phyloP scores from a whole-genome alignment of 805 yeast genomes.

The Cyberlindnera misumaiensis region DNA sequence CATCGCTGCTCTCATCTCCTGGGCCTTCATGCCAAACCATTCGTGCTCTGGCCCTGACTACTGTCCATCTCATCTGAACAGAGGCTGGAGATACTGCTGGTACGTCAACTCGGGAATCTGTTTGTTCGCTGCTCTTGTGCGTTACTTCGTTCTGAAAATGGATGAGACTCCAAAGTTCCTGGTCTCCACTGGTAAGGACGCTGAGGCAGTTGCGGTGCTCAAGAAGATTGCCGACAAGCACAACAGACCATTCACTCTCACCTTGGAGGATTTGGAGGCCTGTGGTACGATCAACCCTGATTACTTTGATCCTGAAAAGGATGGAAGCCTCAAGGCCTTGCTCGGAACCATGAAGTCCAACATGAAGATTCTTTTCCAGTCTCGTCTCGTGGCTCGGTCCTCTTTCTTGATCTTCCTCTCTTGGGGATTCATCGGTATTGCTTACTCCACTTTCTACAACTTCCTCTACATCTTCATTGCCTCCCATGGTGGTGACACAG shows the following conservation, averaged over 20 bases:
- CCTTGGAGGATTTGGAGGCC: slow-evolving; percentile 38
- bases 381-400: slow-evolving; percentile 31
- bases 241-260: slow-evolving; percentile 32
- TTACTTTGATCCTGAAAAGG: slow-evolving; percentile 19
- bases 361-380: slow-evolving; percentile 37
- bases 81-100: slow-evolving; percentile 57
- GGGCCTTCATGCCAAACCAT: slow-evolving; percentile 45
- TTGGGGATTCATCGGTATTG: slow-evolving; percentile 50
- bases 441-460: slow-evolving; percentile 46
- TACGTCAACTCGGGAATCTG: slow-evolving; percentile 47
- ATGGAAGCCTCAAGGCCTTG: slow-evolving; percentile 15
- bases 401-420: slow-evolving; percentile 38
- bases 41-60: slow-evolving; percentile 35
- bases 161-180: slow-evolving; percentile 50
- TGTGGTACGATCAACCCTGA: slow-evolving; percentile 35
- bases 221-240: slow-evolving; percentile 41
- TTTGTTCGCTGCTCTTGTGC: slow-evolving; percentile 38
- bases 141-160: slow-evolving; percentile 36
- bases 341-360: slow-evolving; percentile 27
- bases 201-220: slow-evolving; percentile 37
- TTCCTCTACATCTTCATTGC: slow-evolving; percentile 47
- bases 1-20: slow-evolving; percentile 40
- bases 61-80: slow-evolving; percentile 40
- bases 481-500: slow-evolving; percentile 39
- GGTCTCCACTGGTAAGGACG: slow-evolving; percentile 43